Conservation (phyloP, 176 grass and related monocot genomes). For the Aegilops longissima region DNA sequence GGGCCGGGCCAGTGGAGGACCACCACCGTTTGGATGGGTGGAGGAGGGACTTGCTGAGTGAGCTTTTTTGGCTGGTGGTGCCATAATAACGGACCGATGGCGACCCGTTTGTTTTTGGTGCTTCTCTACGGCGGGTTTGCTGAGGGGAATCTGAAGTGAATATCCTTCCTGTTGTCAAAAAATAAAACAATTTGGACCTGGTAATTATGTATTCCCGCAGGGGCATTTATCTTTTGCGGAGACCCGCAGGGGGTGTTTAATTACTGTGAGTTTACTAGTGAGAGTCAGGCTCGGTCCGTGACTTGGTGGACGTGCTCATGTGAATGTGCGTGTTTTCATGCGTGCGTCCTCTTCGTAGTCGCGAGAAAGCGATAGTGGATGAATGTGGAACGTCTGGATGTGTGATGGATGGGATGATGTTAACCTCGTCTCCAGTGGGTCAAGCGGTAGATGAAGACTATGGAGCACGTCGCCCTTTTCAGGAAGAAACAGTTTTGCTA, state of each 20-base stretch:
- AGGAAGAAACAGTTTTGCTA: no score
- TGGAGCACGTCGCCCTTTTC: no score
- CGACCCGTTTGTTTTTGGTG: neutral
- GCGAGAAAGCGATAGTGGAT: neutral
- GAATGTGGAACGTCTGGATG: neutral
- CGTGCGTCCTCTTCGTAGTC: neutral
- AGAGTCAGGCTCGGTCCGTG: no score
- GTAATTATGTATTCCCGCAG: no score
- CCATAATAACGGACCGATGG: neutral
- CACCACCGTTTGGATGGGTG: slow-evolving; percentile 16
- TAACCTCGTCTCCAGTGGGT: neutral
- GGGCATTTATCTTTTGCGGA: no score
- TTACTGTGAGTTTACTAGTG: neutral
- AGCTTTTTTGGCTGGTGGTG: slow-evolving; percentile 26
- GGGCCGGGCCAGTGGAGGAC: slow-evolving; percentile 4
- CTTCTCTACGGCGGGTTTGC: neutral
- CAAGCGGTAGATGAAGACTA: neutral
- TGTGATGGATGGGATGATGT: neutral
- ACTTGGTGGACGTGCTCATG: neutral
- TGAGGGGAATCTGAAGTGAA: neutral
- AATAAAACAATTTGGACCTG: no score
- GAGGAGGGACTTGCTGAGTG: neutral
- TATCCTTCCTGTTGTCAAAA: no score
- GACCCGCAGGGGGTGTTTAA: neutral
- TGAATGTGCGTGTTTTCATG: neutral